Evolutionary conservation across 2,329 filamentous ascomycete species (phyloP), one percentile per base, ranked within the genome.

Genomic region (Penicillium olsonii): DNA sequence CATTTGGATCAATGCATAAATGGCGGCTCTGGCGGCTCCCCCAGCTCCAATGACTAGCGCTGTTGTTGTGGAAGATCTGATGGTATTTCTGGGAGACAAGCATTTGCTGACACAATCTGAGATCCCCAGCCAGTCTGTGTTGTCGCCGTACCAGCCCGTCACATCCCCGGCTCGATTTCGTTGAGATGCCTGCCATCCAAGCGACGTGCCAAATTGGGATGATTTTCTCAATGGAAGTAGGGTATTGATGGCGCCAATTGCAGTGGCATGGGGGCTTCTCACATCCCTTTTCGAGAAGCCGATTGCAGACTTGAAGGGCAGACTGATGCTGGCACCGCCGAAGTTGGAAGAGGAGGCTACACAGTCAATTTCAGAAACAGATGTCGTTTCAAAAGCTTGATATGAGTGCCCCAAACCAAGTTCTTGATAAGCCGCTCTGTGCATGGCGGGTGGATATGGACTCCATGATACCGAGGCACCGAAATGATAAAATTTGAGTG

Each of bases 101-200:
- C 15, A 37, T 38, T 15, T 45, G 12, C 29, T 11, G 3, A 45
- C 42, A 38, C 42, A 45, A 17, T 45, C 42, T 5, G 27, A 38
- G 14, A 45, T 45, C 14, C 42, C 42, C 10, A 45, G 20, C 42
- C 42, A 45, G n/a, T 45, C 42, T 14, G 42, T 45, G 24, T 45
- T 45, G 20, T 45, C 42, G 15, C 42, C 42, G 17, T 45, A 45
- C 33, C 11, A 27, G 14, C 42, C 42, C 27, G 19, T 27, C 3
- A 45, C 42, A 6, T 18, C 5, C n/a, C 42, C 42, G 26, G 42
- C 31, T 33, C 33, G 10, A 33, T 45, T 45, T 38, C 42, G 19
- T 22, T 45, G 42, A 29, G 42, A 45, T 18, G 33, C 33, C 14
- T 45, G 42, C 20, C 18, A 37, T 45, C 37, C 33, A 6, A 45